These are phyloP conservation scores for Lentinula guzmanii DNA, from an alignment of 768 basidiomycete species.

Conservation along the genomic window DNA sequence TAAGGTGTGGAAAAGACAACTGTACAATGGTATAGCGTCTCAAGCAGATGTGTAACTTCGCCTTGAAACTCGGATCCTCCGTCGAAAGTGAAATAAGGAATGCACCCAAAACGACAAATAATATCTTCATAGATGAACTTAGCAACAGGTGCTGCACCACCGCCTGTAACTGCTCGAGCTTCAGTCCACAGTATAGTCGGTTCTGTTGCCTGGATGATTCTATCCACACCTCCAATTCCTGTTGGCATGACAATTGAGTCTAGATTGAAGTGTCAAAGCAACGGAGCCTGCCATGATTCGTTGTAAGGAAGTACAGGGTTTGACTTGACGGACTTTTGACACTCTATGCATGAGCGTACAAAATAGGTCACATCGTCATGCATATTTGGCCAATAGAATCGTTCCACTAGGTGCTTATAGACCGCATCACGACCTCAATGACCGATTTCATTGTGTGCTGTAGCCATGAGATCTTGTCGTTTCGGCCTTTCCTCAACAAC, in stretches of 20 bases:
- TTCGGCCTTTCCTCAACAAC: constrained; percentile 13
- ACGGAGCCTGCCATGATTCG: constrained; percentile 11
- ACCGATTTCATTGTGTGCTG: constrained; percentile 21
- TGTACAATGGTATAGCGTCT: constrained; percentile 15
- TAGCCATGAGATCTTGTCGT: constrained; percentile 12
- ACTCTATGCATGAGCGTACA: constrained; percentile 24
- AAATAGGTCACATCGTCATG: constrained; percentile 21
- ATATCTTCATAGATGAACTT: constrained; percentile 6
- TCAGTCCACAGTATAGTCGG: constrained; percentile 17
- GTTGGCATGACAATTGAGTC: constrained; percentile 24
- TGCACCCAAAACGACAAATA: constrained; percentile 18
- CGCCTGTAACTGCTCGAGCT: constrained; percentile 9
- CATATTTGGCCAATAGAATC: constrained; percentile 31
- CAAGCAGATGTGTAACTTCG: constrained; percentile 14
- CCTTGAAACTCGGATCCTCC: constrained; percentile 24
- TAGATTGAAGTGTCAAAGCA: constrained; percentile 20
- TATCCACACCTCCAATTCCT: constrained; percentile 15
- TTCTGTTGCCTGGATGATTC: constrained; percentile 20
- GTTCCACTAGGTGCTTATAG: constrained; percentile 11
- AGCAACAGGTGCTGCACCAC: constrained; percentile 20
- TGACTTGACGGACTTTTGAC: constrained; percentile 18
- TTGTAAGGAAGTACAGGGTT: constrained; percentile 16
- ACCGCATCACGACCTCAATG: constrained; percentile 23
- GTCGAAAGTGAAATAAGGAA: constrained; percentile 18
- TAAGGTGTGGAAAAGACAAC: constrained; percentile 22